Evolutionary conservation across 148 eudicot genomes (phyloP), one percentile per base, ranked within the genome.

Genomic region (Fagopyrum esculentum): DNA sequence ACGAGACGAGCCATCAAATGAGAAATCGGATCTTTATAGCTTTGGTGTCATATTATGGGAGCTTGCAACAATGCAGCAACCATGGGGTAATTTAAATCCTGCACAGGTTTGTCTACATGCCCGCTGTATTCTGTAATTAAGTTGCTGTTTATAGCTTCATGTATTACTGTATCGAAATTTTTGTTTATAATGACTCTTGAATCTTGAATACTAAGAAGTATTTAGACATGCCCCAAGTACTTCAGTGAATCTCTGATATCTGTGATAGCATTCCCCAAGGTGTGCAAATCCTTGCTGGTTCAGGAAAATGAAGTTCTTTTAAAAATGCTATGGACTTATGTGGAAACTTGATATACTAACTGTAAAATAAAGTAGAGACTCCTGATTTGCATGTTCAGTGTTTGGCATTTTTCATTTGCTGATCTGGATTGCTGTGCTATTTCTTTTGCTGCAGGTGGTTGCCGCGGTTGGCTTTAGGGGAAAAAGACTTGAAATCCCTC

Each of bases 11-110:
- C 97, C 88, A 73, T 94, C 98, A 81, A 90, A 95, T 85, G 98
- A 95, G 81, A 95, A 95, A 78, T 95, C 98, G 47, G 98, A 95
- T 83, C 88, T 92, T 59, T 95, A 95, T 81, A 95, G 98, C 82
- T 95, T 92, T 83, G 98, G 98, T 71, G 92, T 95, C 60, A 95
- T 95, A 77, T 85, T 95, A 69, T 95, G 98, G 98, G 98, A 95
- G 80, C 92, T 95, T 81, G 93, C 93, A 16, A 95, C 98, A 16
- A 74, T 95, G 87, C 93, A 90, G 80, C 97, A 87, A 81, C 97
- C 98, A 22, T 95, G 98, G 98, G 81, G 84, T 77, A 90, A 87
- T 79, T 84, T 95, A 71, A 95, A 95, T 80, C 96, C 98, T 46
- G 87, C 98, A 44, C 98, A 92, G 98, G 98, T 94, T 77, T 77